A percentile compares a stretch with the other conserved stretches of the same genome.
These are phyloP conservation scores for Scheffersomyces parashehatae DNA, from an alignment of 1,139 yeast genomes.

Conservation along the genomic window DNA sequence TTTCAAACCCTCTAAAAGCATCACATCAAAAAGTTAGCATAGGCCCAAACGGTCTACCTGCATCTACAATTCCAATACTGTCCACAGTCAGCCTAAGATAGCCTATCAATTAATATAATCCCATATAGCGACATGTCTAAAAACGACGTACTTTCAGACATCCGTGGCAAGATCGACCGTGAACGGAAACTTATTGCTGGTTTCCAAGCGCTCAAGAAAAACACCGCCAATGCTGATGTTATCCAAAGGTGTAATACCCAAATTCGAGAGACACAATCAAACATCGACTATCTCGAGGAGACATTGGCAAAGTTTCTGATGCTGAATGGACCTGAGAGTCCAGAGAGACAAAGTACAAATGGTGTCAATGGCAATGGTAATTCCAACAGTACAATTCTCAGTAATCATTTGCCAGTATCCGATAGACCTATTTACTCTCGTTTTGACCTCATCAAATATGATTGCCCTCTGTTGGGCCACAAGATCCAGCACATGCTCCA, in stretches of 20 bases:
- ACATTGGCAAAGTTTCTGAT: slow-evolving; percentile 65
- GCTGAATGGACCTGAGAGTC: slow-evolving; percentile 20
- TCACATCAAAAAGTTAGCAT: too few relatives aligned
- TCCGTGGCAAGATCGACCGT: slow-evolving; percentile 79
- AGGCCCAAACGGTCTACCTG: too few relatives aligned
- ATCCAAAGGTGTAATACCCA: slow-evolving; percentile 90
- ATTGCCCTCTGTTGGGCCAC: slow-evolving; percentile 94
- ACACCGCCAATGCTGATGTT: slow-evolving; percentile 75
- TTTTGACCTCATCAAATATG: slow-evolving; percentile 84
- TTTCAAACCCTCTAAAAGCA: too few relatives aligned
- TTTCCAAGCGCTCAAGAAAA: slow-evolving; percentile 74
- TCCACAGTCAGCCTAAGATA: too few relatives aligned
- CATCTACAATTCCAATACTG: too few relatives aligned
- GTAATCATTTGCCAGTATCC: slow-evolving; percentile 1
- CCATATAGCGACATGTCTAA: slow-evolving; percentile 1
- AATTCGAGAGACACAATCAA: slow-evolving; percentile 87
- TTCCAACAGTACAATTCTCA: slow-evolving; percentile 6
- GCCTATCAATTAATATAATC: neutral
- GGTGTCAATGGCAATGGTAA: slow-evolving; percentile 7
- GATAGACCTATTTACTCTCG: slow-evolving; percentile 55
- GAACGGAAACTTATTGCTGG: slow-evolving; percentile 88
- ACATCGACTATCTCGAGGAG: slow-evolving; percentile 83
- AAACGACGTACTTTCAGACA: slow-evolving; percentile 53
- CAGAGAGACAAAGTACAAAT: neutral
- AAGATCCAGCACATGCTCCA: slow-evolving; percentile 94